These are phyloP conservation scores for Trichosporon faecale DNA, from an alignment of 1,284 basidiomycete species.

Conservation along the genomic window DNA sequence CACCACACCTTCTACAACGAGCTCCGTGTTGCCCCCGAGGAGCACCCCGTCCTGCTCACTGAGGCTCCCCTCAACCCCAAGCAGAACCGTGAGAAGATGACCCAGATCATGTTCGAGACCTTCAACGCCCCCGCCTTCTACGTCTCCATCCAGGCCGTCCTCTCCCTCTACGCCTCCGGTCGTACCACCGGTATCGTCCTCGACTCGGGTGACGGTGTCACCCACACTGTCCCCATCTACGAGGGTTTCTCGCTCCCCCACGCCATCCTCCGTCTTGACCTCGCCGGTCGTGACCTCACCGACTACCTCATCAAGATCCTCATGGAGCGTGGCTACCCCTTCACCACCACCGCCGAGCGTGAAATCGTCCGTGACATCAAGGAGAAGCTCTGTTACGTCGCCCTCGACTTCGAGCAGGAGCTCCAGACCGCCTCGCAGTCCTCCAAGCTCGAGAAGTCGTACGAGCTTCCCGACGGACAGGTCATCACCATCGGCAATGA, in stretches of 20 bases:
- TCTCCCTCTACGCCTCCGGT: constrained; percentile 88
- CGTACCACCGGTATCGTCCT: constrained; percentile 89
- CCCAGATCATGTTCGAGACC: constrained; percentile 96
- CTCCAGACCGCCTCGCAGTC: constrained; percentile 88
- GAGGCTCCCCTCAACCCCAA: constrained; percentile 95
- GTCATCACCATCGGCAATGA: constrained; percentile 96
- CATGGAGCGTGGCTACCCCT: constrained; percentile 89
- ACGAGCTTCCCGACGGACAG: constrained; percentile 94
- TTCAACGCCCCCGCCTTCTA: constrained; percentile 94
- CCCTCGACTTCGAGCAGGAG: constrained; percentile 95
- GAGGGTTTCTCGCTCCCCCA: constrained; percentile 93
- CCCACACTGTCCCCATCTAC: constrained; percentile 91
- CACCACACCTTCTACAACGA: constrained; percentile 89
- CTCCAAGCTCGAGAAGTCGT: constrained; percentile 88
- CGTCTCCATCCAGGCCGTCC: constrained; percentile 87
- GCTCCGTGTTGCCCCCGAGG: constrained; percentile 71
- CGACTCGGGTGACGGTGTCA: constrained; percentile 91
- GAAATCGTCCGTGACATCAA: constrained; percentile 98
- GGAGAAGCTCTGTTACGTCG: constrained; percentile 97
- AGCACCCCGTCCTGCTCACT: constrained; percentile 89
- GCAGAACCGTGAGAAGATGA: constrained; percentile 94
- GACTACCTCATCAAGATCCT: constrained; percentile 89
- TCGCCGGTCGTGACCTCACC: constrained; percentile 92
- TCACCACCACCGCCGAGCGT: constrained; percentile 89
- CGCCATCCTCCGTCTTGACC: constrained; percentile 89